Evolutionary conservation across 768 basidiomycete species (phyloP), one percentile per base, ranked within the genome.

Genomic region (Hydnum rufescens): DNA sequence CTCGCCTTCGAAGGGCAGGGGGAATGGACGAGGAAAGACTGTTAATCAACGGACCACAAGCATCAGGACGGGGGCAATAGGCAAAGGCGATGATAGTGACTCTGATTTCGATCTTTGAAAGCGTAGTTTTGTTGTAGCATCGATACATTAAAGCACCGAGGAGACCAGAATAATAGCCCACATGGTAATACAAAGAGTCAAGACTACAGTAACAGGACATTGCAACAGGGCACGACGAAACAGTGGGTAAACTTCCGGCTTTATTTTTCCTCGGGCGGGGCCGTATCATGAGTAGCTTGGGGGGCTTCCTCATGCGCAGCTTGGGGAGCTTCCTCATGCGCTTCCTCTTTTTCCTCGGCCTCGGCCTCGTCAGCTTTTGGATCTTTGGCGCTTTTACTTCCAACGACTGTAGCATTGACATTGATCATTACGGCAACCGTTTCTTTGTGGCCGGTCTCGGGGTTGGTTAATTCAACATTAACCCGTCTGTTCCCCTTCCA

Each of bases 401-500:
- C 80, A 39, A 78, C 61, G 29, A 85, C 82, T 31, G 78, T 78
- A 28, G 82, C 83, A 62, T 84, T 86, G 58, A 86, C 73, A 80
- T 74, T 76, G 54, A 88, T 63, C 71, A 74, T 76, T 6, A 87
- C 80, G 59, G 80, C 74, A 2, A 87, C 79, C 55, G 74, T 78
- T 64, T 76, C 76, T 62, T 72, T 76, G 51, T 71, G 67, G 3
- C 65, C 71, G 16, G 64, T 66, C 16, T 74, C 72, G 0, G 66
- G 60, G 52, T 70, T 68, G 52, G 74, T 68, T 16, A 87, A 62
- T 59, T 84, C 80, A 49, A 88, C 70, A 1, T 68, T 70, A 54
- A 86, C 64, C 25, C 77, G 72, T 62, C 78, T 80, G 62, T 64
- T 74, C 2, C 79, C 84, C 62, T 85, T 87, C 85, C 85, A 88